A percentile compares a stretch with the other conserved stretches of the same genome.
Conservation (phyloP, 495 filamentous ascomycete genomes). For the Tetracladium setigerum region DNA sequence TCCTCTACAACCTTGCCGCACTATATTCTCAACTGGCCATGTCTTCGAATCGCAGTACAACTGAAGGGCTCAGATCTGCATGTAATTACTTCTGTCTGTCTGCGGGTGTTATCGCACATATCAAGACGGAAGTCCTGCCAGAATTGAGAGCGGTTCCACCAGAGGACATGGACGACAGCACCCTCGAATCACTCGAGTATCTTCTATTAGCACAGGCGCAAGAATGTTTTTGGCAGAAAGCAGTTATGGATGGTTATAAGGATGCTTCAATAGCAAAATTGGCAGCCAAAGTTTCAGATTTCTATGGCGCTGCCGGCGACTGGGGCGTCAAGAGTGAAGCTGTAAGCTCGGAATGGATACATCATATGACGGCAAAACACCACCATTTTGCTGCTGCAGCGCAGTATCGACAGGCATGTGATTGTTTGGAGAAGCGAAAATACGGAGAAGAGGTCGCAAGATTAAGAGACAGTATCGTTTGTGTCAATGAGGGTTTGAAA, state of each 20-base stretch:
- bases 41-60: conserved; percentile 64
- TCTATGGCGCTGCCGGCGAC: conserved; percentile 79
- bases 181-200: conserved; percentile 74
- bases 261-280: conserved; percentile 87
- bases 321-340: conserved; percentile 80
- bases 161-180: conserved; percentile 91
- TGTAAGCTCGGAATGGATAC: conserved; percentile 93
- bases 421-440: conserved; percentile 86
- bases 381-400: conserved; percentile 96
- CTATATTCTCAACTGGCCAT: conserved; percentile 90
- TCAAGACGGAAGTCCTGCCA: conserved; percentile 72
- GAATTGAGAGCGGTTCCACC: conserved; percentile 80
- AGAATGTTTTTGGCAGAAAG: conserved; percentile 97
- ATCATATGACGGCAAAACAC: conserved; percentile 95
- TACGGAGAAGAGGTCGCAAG: conserved; percentile 96
- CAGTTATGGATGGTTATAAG: conserved; percentile 88
- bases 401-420: conserved; percentile 87
- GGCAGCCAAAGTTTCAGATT: conserved; percentile 85
- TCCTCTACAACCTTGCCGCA: conserved; percentile 87
- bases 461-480: conserved; percentile 69
- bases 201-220: conserved; percentile 87
- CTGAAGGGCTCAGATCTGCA: conserved; percentile 81
- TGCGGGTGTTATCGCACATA: conserved; percentile 74
- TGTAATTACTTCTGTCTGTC: conserved; percentile 88
- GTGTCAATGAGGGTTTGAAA: conserved; percentile 80